Percentiles rank a stretch among this genome's conserved stretches.
These are phyloP conservation scores for Jackrogersella minutella DNA, from an alignment of 495 filamentous ascomycete species.

Conservation along the genomic window DNA sequence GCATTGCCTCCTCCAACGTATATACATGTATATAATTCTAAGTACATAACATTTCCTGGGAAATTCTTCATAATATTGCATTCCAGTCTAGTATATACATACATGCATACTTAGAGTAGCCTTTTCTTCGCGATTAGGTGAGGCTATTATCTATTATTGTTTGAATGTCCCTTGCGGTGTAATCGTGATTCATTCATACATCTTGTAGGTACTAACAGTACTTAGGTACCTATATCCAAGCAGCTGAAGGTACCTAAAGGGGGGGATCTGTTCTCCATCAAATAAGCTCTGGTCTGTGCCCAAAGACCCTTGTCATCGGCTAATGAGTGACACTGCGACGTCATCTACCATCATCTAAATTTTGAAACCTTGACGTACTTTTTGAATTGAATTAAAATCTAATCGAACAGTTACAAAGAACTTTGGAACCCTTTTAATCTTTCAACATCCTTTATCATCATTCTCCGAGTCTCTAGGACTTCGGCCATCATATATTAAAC, in stretches of 20 bases:
- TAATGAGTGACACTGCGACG: too few species aligned
- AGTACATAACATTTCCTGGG: constrained; percentile 1
- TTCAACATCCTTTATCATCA: neutral
- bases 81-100: too few species aligned
- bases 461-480: neutral
- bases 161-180: too few species aligned
- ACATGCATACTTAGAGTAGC: too few species aligned
- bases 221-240: neutral
- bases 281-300: constrained; percentile 31
- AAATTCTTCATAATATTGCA: neutral
- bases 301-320: neutral
- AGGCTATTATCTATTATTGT: too few species aligned
- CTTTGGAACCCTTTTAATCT: neutral
- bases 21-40: constrained; percentile 26
- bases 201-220: too few species aligned
- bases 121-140: too few species aligned
- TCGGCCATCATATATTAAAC: neutral
- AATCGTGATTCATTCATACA: too few species aligned
- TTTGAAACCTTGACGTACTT: constrained; percentile 2
- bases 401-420: constrained; percentile 7
- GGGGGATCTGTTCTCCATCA: constrained; percentile 5
- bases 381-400: too few species aligned
- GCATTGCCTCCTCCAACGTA: constrained; percentile 5
- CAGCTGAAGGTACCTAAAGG: neutral
- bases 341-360: constrained; percentile 31